phyloP scores from a whole-genome alignment of 768 basidiomycete genomes.

The Tulasnella sp. region DNA sequence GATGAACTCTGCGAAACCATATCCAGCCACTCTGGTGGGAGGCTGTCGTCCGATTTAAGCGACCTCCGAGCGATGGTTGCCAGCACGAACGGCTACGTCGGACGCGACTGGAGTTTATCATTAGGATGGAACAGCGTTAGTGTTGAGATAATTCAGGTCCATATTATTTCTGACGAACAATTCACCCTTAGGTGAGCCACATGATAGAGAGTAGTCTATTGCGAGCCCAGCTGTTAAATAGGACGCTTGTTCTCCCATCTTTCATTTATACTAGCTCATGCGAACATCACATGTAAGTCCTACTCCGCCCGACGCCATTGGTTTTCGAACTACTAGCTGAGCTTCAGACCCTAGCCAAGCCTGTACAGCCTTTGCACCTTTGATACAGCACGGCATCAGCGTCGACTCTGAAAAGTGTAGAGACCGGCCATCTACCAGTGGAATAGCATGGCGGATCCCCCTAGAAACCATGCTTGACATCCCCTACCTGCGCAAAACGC shows the following conservation, averaged over 20 bases:
- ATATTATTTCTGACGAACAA: neutral
- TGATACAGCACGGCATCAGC: conserved; percentile 37
- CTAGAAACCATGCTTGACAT: conserved; percentile 32
- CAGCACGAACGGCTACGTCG: conserved; percentile 33
- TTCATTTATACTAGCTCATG: conserved; percentile 37
- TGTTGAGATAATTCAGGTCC: neutral
- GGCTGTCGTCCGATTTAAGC: too few species aligned
- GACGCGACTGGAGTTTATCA: conserved; percentile 33
- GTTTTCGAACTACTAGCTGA: too few species aligned
- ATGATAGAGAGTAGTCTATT: conserved; percentile 37
- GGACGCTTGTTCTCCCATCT: conserved; percentile 35
- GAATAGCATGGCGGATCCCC: conserved; percentile 24
- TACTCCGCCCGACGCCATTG: neutral
- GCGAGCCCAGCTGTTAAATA: conserved; percentile 34
- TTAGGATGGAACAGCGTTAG: conserved; percentile 43
- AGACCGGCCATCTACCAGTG: conserved; percentile 26
- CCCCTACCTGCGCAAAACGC: conserved; percentile 29
- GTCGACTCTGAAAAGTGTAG: conserved; percentile 34
- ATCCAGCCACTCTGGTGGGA: too few species aligned
- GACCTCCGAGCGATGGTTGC: conserved; percentile 28
- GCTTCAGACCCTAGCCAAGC: conserved; percentile 19
- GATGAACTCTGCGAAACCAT: too few species aligned
- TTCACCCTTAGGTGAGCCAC: conserved; percentile 34
- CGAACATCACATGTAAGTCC: conserved; percentile 30
- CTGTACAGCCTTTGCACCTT: conserved; percentile 32